Evolutionary conservation across 805 yeast species (phyloP).

Genomic region (Lipomyces chichibuensis): DNA sequence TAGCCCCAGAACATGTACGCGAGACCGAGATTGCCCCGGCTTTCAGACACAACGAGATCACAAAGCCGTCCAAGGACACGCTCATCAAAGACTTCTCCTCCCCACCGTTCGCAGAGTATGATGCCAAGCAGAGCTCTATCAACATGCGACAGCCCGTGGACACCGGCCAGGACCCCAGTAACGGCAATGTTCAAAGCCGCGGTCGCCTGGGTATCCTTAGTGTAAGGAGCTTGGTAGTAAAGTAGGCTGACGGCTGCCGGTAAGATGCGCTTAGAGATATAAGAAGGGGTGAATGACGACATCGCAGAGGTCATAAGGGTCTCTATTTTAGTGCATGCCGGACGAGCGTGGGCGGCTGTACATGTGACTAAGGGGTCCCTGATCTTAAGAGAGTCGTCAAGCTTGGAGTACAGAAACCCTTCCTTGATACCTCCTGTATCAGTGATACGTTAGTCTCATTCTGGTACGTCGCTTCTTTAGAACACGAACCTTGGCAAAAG

Average conservation of each 20-base stretch:
- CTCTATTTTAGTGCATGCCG: slow-evolving; percentile 60
- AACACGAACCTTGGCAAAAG: slow-evolving; percentile 61
- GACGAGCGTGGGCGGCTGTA: slow-evolving; percentile 71
- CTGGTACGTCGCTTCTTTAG: not conserved
- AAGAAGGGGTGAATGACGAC: slow-evolving; percentile 62
- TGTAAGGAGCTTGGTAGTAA: slow-evolving; percentile 75
- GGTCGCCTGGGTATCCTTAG: slow-evolving; percentile 74
- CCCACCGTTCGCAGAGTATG: slow-evolving; percentile 80
- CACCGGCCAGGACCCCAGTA: slow-evolving; percentile 73
- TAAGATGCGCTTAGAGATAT: slow-evolving; percentile 61
- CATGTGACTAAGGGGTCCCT: slow-evolving; percentile 74
- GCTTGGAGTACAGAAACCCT: slow-evolving; percentile 66
- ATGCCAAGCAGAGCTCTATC: slow-evolving; percentile 72
- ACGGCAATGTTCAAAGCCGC: slow-evolving; percentile 74
- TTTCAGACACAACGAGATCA: slow-evolving; percentile 23
- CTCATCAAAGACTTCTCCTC: slow-evolving; percentile 57
- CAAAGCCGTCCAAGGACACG: slow-evolving; percentile 13
- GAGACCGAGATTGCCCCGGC: slow-evolving; percentile 15
- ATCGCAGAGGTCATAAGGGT: slow-evolving; percentile 59
- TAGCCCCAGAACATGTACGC: slow-evolving; percentile 30
- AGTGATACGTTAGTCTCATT: not conserved
- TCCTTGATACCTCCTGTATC: slow-evolving; percentile 62
- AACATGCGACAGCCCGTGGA: slow-evolving; percentile 74
- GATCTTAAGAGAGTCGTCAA: slow-evolving; percentile 59
- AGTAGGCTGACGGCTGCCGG: slow-evolving; percentile 75